phyloP scores from a whole-genome alignment of 768 basidiomycete species.

The Wakefieldia striispora region DNA sequence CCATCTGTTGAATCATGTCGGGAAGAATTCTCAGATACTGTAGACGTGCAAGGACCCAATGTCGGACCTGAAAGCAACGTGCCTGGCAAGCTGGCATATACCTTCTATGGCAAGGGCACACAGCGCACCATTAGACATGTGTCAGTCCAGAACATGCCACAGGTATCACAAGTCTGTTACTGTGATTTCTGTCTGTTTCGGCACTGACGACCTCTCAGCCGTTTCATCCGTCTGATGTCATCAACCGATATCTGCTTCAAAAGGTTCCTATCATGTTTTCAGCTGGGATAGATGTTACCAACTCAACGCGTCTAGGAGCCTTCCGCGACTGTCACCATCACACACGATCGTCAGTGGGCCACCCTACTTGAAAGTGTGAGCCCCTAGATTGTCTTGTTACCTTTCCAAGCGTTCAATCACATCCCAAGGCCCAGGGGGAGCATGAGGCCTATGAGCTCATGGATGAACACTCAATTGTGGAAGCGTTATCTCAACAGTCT shows the following conservation, averaged over 20 bases:
- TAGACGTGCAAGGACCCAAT: neutral
- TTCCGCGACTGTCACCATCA: constrained; percentile 1
- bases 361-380: neutral
- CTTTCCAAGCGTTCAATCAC: neutral
- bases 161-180: neutral
- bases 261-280: neutral
- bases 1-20: neutral
- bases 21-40: neutral
- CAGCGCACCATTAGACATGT: neutral
- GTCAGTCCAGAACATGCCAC: neutral
- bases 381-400: neutral
- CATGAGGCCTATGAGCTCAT: neutral
- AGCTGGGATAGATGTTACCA: no score
- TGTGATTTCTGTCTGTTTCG: neutral
- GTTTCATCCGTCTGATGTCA: neutral
- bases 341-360: constrained; percentile 6
- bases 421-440: neutral
- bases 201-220: neutral
- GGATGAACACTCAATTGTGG: neutral
- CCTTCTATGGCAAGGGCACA: neutral
- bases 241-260: no score
- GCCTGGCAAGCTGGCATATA: neutral
- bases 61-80: neutral
- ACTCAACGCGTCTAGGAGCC: neutral
- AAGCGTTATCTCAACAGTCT: neutral